Evolutionary conservation across 2,329 filamentous ascomycete species (phyloP).

Genomic region (Escovopsis sp.): DNA sequence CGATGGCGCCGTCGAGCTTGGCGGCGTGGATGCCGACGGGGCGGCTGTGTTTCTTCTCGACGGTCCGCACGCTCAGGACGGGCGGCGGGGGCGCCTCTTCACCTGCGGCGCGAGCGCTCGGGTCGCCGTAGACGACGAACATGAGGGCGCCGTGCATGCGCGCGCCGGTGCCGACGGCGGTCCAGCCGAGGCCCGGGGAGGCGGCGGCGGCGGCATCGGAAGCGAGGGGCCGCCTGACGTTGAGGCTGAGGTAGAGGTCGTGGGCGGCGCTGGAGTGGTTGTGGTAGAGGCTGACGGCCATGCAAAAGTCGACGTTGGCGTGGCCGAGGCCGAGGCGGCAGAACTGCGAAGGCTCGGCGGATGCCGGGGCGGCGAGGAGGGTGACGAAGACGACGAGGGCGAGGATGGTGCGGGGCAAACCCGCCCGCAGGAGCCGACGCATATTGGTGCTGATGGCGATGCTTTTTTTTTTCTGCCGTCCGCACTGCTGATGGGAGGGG

Average conservation of each 20-base stretch:
- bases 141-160: slow-evolving; percentile 10
- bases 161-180: slow-evolving; percentile 7
- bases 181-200: slow-evolving; percentile 6
- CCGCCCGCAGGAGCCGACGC: neutral
- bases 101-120: neutral
- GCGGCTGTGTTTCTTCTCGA: slow-evolving; percentile 3
- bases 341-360: slow-evolving; percentile 7
- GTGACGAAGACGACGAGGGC: neutral
- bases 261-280: slow-evolving; percentile 8
- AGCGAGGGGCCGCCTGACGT: slow-evolving; percentile 1
- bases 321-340: slow-evolving; percentile 7
- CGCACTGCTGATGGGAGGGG: too few species aligned
- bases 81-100: neutral
- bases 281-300: slow-evolving; percentile 8
- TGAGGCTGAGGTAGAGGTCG: slow-evolving; percentile 8
- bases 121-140: slow-evolving; percentile 11
- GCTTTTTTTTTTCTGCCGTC: too few species aligned
- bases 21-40: slow-evolving; percentile 2
- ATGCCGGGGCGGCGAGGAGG: neutral
- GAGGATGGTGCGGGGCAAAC: neutral
- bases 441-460: neutral
- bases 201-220: neutral
- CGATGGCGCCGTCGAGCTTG: neutral
- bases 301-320: slow-evolving; percentile 8
- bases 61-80: slow-evolving; percentile 8